Base-by-base conservation (phyloP, 2,329 filamentous ascomycete species). In the Cytospora chrysosperma region DNA sequence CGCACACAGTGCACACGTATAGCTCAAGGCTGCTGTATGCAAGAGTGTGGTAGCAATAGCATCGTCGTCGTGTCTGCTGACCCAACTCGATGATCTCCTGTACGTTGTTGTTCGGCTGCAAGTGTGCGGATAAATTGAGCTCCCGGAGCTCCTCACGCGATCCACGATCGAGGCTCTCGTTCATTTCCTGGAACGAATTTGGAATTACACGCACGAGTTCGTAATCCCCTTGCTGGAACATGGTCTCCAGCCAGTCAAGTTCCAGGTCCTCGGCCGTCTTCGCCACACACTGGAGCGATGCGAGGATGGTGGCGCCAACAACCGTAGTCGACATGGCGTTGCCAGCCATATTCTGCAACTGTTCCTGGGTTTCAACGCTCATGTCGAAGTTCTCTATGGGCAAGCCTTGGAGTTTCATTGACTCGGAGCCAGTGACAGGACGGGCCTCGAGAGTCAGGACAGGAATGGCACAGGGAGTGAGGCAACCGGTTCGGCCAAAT, bases 321-420 rank as follows among this genome's bases (percentile, higher is more conserved):
- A 92, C 88, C 0, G 90, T 89, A 0, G 85, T 86, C 1, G 84
- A 87, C 91, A 94, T 94, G 0, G 91, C 91, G 72, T 95, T 94
- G 0, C 91, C 91, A 2, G 89, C 89, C 2, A 94, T 76, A 67
- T 92, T 85, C 66, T 88, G 85, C 2, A 91, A 77, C 21, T 93
- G 78, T 1, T 76, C 73, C 54, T 87, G 79, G 0, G 81, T 83
- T 69, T 93, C 87, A 10, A 82, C 81, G 0, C 84, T 87, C n/a
- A 92, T 79, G 0, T 86, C 76, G 13, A 93, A 76, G 56, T 82
- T 81, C 60, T 86, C 76, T 1, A 88, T 72, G 0, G 89, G 88
- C 56, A 93, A 77, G 1, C 90, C 91, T 75, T 93, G 91, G 6
- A 93, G 73, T 7, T 77, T 73, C 2, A 93, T 76, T 2, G 83